A percentile compares a stretch with the other conserved stretches of the same genome.
Conservation (phyloP, 768 basidiomycete genomes). For the Russula virescens region DNA sequence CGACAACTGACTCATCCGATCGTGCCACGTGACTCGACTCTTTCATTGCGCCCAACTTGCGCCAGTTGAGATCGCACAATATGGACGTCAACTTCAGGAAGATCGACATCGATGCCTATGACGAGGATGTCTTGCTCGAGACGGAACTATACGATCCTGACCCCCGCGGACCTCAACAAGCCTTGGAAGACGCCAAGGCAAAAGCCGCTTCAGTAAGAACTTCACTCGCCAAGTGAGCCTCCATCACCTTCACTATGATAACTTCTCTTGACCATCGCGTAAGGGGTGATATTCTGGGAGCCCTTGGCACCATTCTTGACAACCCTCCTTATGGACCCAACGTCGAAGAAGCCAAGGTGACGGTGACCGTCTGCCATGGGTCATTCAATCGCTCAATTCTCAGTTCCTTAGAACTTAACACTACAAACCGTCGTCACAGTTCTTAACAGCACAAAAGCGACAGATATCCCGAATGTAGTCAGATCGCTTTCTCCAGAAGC, state of each 20-base stretch:
- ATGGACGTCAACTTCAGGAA: conserved; percentile 71
- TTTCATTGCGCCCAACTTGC: too few relatives aligned
- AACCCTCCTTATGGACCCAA: conserved; percentile 84
- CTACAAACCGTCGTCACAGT: conserved; percentile 80
- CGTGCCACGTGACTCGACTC: neutral
- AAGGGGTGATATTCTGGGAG: conserved; percentile 74
- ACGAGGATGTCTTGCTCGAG: conserved; percentile 85
- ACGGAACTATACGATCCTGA: conserved; percentile 85
- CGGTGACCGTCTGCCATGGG: conserved; percentile 37
- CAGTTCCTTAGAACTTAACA: conserved; percentile 54
- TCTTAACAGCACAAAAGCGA: conserved; percentile 88
- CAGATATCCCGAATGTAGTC: conserved; percentile 76
- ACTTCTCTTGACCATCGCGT: neutral
- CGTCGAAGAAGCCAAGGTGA: conserved; percentile 87
- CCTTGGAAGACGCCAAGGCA: conserved; percentile 70
- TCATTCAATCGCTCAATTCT: neutral
- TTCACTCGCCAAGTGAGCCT: conserved; percentile 63
- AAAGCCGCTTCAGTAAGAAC: conserved; percentile 67
- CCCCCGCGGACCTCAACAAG: conserved; percentile 68
- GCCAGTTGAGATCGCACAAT: too few relatives aligned
- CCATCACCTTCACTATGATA: neutral
- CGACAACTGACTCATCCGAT: neutral
- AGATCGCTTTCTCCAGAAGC: conserved; percentile 64
- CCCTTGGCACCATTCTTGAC: conserved; percentile 64
- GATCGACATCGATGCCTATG: conserved; percentile 90